Percentiles rank a stretch among this genome's conserved stretches.
phyloP scores from a whole-genome alignment of 2,329 filamentous ascomycete genomes.

The Eurotiales sp. region DNA sequence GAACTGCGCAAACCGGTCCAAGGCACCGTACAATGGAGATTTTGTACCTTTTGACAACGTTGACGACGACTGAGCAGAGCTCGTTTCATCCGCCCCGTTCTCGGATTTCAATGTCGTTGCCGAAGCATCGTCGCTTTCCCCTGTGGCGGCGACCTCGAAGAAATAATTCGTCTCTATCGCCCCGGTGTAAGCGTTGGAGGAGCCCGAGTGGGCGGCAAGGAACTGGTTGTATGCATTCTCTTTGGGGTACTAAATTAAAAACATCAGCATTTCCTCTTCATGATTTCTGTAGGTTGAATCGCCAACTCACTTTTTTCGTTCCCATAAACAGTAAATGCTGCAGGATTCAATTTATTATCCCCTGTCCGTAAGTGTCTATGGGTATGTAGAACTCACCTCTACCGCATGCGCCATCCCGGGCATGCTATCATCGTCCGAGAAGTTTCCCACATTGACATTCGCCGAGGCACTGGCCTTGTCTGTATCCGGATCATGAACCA shows the following conservation, averaged over 20 bases:
- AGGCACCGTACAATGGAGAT: slow-evolving; percentile 71
- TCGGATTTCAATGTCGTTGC: too few relatives aligned
- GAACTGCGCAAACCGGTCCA: slow-evolving; percentile 92
- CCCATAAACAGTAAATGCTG: slow-evolving; percentile 94
- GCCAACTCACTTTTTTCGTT: slow-evolving; percentile 72
- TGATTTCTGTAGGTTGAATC: background rate
- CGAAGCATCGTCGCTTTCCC: slow-evolving; percentile 43
- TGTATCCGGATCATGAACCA: slow-evolving; percentile 91
- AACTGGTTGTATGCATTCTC: slow-evolving; percentile 97
- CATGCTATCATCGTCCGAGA: slow-evolving; percentile 86
- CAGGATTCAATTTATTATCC: background rate
- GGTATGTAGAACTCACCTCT: slow-evolving; percentile 46
- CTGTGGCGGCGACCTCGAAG: slow-evolving; percentile 86
- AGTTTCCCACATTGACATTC: slow-evolving; percentile 94
- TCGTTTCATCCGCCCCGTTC: slow-evolving; percentile 23
- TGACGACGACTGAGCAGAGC: slow-evolving; percentile 18
- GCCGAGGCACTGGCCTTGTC: slow-evolving; percentile 96
- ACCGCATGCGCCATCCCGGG: slow-evolving; percentile 94
- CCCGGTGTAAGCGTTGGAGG: slow-evolving; percentile 92
- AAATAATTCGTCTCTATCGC: slow-evolving; percentile 95
- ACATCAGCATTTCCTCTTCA: background rate
- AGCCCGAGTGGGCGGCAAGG: slow-evolving; percentile 81
- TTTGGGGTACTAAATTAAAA: slow-evolving; percentile 64
- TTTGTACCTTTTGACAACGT: slow-evolving; percentile 16
- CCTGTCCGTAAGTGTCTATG: background rate